These are phyloP conservation scores for Niveomyces coronatus DNA, from an alignment of 2,329 filamentous ascomycete species.

Conservation along the genomic window DNA sequence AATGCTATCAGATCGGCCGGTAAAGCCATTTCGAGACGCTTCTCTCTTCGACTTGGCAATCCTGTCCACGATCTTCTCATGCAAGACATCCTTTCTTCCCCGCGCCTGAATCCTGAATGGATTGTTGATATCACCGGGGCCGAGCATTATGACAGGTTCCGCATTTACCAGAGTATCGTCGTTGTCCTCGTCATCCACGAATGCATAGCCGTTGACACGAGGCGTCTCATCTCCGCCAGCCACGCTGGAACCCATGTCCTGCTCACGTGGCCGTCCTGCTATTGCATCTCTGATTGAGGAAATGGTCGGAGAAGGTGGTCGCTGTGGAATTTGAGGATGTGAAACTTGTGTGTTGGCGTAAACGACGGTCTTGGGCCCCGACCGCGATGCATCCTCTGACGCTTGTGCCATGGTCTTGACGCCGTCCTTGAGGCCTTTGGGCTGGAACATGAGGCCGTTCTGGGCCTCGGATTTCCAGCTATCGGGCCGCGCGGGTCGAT, in stretches of 20 bases:
- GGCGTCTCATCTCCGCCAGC: conserved; percentile 65
- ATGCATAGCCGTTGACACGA: conserved; percentile 84
- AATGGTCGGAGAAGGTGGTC: conserved; percentile 69
- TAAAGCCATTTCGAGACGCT: conserved; percentile 47
- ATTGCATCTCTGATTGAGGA: conserved; percentile 80
- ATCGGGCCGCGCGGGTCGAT: conserved; percentile 67
- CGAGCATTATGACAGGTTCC: conserved; percentile 42
- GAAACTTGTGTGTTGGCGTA: conserved; percentile 79
- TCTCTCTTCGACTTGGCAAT: conserved; percentile 63
- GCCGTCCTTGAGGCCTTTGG: conserved; percentile 52
- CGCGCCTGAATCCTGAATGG: conserved; percentile 73
- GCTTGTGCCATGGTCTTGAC: conserved; percentile 54
- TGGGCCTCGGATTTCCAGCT: conserved; percentile 64
- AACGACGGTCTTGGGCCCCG: conserved; percentile 65
- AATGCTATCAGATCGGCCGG: conserved; percentile 46
- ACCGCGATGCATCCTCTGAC: conserved; percentile 60
- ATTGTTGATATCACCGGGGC: conserved; percentile 53
- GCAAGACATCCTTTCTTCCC: conserved; percentile 67
- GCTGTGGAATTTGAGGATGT: conserved; percentile 28
- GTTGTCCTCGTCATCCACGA: conserved; percentile 73
- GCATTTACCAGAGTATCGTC: conserved; percentile 24
- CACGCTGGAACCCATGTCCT: conserved; percentile 49
- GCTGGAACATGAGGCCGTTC: conserved; percentile 81
- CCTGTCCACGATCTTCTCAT: conserved; percentile 77
- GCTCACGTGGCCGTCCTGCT: conserved; percentile 54